Conservation (phyloP, 2,329 filamentous ascomycete species). For the Alternaria sp. region DNA sequence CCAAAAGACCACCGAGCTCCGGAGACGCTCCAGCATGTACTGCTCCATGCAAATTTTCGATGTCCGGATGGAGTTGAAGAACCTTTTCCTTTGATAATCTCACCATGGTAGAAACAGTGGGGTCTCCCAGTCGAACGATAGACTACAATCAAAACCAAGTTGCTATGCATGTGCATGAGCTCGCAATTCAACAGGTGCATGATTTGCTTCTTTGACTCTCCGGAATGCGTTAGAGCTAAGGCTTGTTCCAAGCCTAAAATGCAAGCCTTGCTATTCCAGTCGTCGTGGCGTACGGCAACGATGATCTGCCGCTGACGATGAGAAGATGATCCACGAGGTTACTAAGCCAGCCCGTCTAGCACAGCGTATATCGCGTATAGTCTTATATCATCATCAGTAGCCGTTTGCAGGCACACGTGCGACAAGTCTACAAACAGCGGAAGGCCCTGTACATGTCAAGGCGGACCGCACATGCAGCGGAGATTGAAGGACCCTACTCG, state of each 20-base stretch:
- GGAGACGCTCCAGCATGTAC: neutral
- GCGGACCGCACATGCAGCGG: neutral
- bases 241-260: neutral
- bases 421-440: neutral
- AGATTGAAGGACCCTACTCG: slow-evolving; percentile 5
- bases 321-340: slow-evolving; percentile 1
- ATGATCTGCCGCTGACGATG: neutral
- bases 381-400: neutral
- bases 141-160: slow-evolving; percentile 22
- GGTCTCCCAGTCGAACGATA: neutral
- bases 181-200: neutral
- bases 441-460: neutral
- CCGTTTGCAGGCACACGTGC: neutral
- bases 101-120: neutral
- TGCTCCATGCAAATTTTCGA: neutral
- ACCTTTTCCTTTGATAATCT: neutral
- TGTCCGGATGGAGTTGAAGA: neutral
- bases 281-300: slow-evolving; percentile 4
- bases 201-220: neutral
- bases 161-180: neutral
- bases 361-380: neutral
- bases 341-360: neutral
- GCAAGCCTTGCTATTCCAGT: slow-evolving; percentile 11
- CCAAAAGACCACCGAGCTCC: neutral
- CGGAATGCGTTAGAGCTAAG: neutral